These are phyloP conservation scores for Globisporangium spinosum DNA, from an alignment of 352 stramenopile species.

Conservation along the genomic window DNA sequence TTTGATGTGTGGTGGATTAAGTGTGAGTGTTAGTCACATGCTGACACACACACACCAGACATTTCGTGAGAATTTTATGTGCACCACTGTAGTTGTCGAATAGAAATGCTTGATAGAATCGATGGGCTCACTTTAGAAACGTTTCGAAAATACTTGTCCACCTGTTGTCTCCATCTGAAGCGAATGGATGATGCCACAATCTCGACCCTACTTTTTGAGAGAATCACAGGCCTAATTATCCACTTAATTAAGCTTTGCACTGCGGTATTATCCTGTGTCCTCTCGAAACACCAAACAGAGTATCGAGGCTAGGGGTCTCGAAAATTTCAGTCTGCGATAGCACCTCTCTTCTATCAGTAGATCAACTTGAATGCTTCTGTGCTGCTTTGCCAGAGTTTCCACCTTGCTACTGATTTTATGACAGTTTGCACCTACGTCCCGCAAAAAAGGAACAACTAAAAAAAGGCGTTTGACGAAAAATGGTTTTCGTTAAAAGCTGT, in stretches of 20 bases:
- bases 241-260: not conserved
- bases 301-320: constrained; percentile 8
- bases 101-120: not conserved
- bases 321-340: constrained; percentile 12
- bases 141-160: not conserved
- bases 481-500: not conserved
- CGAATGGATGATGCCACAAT: not conserved
- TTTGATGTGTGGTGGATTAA: not conserved
- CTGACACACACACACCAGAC: too few relatives aligned
- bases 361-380: not conserved
- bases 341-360: constrained; percentile 6
- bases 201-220: not conserved
- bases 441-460: not conserved
- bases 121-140: not conserved
- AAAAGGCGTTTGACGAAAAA: not conserved
- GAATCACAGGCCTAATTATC: not conserved
- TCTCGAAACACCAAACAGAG: not conserved
- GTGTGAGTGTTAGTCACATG: not conserved
- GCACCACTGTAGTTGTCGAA: not conserved
- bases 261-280: not conserved
- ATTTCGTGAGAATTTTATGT: too few relatives aligned
- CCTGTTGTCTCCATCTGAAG: not conserved
- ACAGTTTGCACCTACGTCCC: not conserved
- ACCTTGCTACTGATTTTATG: not conserved
- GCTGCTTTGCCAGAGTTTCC: not conserved